Base-by-base conservation (phyloP, 1,284 basidiomycete species). In the Leucoagaricus sp. region DNA sequence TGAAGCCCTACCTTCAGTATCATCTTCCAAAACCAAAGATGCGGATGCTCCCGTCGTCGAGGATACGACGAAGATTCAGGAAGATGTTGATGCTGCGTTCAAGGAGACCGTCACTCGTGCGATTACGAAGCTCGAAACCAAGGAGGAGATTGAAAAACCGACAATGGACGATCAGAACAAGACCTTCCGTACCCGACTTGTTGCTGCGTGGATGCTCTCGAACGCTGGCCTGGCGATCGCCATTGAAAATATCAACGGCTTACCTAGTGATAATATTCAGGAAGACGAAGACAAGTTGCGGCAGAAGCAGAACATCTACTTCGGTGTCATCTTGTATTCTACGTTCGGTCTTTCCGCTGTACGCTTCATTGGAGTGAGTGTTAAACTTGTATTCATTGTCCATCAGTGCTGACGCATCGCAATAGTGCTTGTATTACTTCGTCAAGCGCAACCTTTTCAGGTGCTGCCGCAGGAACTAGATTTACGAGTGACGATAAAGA, bases 21-120 rank as follows among this genome's bases (percentile, higher is more conserved):
- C 86, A 12, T 95, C 89, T 7, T 89, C 86, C 61, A 94, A 94
- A 71, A 76, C 79, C 36, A 92, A 93, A 69, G 87, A 84, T 46
- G 83, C 86, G 1, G 91, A 87, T 55, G 78, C 79, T 7, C 85
- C 88, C 5, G 89, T 94, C 25, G 91, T 95, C 13, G 92, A 94
- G 64, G 94, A 91, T 69, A 87, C 83, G 26, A 85, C 85, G 60
- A 85, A 85, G 61, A 84, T 83, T 31, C 91, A 93, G 72, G 90
- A 91, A 64, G 94, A 97, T 69, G 86, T 98, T 46, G 96, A 98
- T 69, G 85, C 86, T n/a, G 85, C 87, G 36, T 98, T 98, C 81
- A 93, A 94, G 72, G 88, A 92, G 65, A 97, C 96, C 0, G 96
- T 98, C 4, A 90, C 87, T 12, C 90, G 96, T 55, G 96, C 96